phyloP scores from a whole-genome alignment of 2,329 filamentous ascomycete genomes.

The Nemania serpens region DNA sequence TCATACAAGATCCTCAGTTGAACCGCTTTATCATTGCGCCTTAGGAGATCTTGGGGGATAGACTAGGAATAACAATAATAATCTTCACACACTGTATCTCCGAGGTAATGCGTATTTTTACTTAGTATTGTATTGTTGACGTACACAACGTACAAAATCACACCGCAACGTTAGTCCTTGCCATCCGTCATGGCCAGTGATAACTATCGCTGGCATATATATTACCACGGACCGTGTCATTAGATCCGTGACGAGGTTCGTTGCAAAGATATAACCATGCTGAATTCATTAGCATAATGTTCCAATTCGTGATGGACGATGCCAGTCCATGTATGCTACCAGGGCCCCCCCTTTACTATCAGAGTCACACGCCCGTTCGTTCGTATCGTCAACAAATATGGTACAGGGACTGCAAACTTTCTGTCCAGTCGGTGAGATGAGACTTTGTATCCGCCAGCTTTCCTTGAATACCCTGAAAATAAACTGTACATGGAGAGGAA shows the following conservation, averaged over 20 bases:
- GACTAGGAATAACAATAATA: too few species aligned
- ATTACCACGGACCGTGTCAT: too few species aligned
- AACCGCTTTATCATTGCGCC: too few species aligned
- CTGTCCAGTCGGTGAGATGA: constrained; percentile 27
- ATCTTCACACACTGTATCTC: too few species aligned
- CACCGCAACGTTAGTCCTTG: too few species aligned
- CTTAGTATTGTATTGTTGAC: too few species aligned
- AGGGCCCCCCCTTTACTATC: constrained; percentile 19
- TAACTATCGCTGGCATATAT: too few species aligned
- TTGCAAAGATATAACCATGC: background rate
- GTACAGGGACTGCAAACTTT: constrained; percentile 28
- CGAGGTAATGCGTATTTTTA: too few species aligned
- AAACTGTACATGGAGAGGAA: constrained; percentile 13
- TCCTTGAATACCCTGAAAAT: constrained; percentile 11
- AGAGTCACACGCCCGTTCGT: constrained; percentile 11
- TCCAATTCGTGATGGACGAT: constrained; percentile 32
- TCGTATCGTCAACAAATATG: constrained; percentile 30
- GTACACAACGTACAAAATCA: too few species aligned
- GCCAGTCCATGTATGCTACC: constrained; percentile 34
- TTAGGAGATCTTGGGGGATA: too few species aligned
- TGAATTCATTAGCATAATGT: constrained; percentile 14
- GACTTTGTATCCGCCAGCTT: constrained; percentile 23
- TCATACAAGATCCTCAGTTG: background rate
- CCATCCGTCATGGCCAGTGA: too few species aligned
- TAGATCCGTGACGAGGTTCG: background rate